Evolutionary conservation across 257 asterid genomes (phyloP).

Genomic region (Primulina eburnea): DNA sequence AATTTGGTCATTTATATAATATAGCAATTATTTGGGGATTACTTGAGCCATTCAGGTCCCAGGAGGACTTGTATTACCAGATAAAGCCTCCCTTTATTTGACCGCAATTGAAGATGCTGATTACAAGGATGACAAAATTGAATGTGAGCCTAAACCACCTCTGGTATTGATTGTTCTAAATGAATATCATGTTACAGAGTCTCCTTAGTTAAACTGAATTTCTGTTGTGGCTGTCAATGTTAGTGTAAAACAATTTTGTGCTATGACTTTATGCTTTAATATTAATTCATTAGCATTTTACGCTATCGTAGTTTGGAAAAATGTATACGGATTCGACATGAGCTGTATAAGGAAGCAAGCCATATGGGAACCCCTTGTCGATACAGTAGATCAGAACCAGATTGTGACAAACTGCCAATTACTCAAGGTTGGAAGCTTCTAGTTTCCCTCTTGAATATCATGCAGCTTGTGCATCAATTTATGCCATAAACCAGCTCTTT

Average conservation of each 20-base stretch:
- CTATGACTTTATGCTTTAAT: not conserved
- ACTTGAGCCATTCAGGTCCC: not conserved
- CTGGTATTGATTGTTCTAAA: not conserved
- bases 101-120: not conserved
- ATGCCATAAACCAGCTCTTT: conserved; percentile 15
- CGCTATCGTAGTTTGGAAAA: conserved; percentile 33
- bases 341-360: conserved; percentile 95
- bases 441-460: not conserved
- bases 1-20: too few relatives aligned
- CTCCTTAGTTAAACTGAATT: not conserved
- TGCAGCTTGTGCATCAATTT: not conserved
- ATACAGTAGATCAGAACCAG: conserved; percentile 88
- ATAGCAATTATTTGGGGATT: not conserved
- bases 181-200: too few relatives aligned
- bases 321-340: conserved; percentile 92
- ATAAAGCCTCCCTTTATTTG: not conserved
- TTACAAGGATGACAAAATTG: not conserved
- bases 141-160: not conserved
- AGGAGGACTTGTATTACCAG: not conserved
- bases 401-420: conserved; percentile 77
- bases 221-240: not conserved
- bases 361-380: conserved; percentile 90
- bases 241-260: not conserved
- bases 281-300: not conserved
- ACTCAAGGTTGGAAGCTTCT: conserved; percentile 65